Conservation (phyloP, 108 stramenopile genomes). For the Schizochytrium sp. region DNA sequence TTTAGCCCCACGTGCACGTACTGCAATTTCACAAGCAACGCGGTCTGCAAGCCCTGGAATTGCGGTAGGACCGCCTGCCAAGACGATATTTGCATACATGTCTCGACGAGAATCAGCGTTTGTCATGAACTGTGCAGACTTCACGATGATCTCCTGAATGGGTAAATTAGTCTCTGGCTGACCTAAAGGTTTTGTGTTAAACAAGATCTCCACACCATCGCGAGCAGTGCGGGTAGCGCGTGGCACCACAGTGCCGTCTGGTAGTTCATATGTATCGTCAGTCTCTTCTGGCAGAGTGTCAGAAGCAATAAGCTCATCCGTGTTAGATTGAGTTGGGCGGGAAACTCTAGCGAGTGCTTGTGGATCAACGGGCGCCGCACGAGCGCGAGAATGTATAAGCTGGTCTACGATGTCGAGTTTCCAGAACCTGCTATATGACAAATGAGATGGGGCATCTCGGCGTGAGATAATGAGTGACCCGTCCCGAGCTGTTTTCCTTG, state of each 20-base stretch:
- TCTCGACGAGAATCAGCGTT: constrained; percentile 24
- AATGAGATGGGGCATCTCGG: not conserved
- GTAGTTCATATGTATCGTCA: constrained; percentile 11
- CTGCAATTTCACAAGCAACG: constrained; percentile 30
- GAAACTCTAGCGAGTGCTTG: not conserved
- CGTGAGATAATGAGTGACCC: not conserved
- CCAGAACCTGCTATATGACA: constrained; percentile 25
- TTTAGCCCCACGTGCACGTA: constrained; percentile 18
- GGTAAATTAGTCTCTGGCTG: not conserved
- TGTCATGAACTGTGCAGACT: constrained; percentile 43
- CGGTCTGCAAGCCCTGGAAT: constrained; percentile 39
- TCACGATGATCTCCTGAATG: constrained; percentile 37
- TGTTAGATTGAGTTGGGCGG: constrained; percentile 1
- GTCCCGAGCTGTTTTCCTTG: not conserved
- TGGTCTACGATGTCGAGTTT: constrained; percentile 11
- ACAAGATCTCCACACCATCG: not conserved
- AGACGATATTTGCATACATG: constrained; percentile 1
- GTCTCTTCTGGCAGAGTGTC: not conserved
- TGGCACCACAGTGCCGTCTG: constrained; percentile 32
- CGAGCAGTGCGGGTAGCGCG: not conserved
- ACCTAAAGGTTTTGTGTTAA: not conserved
- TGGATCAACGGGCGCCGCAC: not conserved
- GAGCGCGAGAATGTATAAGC: not conserved
- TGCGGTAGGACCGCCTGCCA: constrained; percentile 1
- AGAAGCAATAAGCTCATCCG: not conserved